Evolutionary conservation across 2,329 filamentous ascomycete species (phyloP).

Genomic region (Monascus ruber): DNA sequence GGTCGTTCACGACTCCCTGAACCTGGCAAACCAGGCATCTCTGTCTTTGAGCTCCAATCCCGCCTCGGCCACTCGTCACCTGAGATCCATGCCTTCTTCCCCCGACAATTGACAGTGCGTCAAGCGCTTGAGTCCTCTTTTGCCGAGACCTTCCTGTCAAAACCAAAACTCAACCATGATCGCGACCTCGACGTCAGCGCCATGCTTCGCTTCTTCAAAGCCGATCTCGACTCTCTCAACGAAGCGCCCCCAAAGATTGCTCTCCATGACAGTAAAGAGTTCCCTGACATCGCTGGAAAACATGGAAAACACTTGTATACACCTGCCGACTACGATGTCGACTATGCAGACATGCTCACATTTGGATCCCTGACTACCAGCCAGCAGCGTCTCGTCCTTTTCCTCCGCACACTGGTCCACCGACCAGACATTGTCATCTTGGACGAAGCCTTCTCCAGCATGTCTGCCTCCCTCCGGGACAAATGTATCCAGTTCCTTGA

Average conservation of each 20-base stretch:
- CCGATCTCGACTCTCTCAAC: constrained; percentile 56
- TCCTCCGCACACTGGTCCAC: constrained; percentile 72
- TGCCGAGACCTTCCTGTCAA: constrained; percentile 72
- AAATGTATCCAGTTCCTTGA: constrained; percentile 76
- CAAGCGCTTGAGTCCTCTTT: constrained; percentile 74
- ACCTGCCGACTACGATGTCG: constrained; percentile 20
- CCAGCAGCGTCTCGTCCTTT: constrained; percentile 68
- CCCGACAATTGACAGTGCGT: constrained; percentile 60
- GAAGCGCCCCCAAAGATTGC: constrained; percentile 9
- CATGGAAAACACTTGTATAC: constrained; percentile 1
- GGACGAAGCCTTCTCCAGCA: constrained; percentile 79
- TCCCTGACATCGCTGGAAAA: constrained; percentile 9
- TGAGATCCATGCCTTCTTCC: constrained; percentile 89
- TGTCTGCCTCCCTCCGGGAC: constrained; percentile 68
- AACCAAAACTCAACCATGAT: constrained; percentile 50
- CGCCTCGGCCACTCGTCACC: constrained; percentile 88
- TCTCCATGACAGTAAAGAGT: constrained; percentile 3
- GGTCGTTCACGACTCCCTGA: constrained; percentile 69
- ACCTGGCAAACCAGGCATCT: constrained; percentile 60
- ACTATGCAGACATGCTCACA: constrained; percentile 65
- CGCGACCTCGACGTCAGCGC: constrained; percentile 54
- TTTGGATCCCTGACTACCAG: constrained; percentile 50
- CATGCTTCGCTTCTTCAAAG: constrained; percentile 63
- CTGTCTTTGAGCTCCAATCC: constrained; percentile 83
- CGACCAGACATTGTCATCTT: constrained; percentile 70